Evolutionary conservation across 768 basidiomycete genomes (phyloP), one percentile per base, ranked within the genome.

Genomic region (Ephemerocybe angulata): DNA sequence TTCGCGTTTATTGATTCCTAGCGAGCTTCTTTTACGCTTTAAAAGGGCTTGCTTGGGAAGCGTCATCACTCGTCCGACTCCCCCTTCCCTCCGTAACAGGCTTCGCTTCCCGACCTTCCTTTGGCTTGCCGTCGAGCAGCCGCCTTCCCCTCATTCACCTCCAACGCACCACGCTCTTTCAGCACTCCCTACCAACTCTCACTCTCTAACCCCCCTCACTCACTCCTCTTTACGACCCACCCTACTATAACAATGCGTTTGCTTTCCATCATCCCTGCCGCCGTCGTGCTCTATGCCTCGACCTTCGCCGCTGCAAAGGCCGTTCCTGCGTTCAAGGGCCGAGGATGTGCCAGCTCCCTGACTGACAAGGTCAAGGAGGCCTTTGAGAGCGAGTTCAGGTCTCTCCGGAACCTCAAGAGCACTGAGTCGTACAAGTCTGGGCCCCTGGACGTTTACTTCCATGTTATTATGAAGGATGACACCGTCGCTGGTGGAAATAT

Each of bases 401-500:
- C n/a, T 19, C 38, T 41, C 5, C 7, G 38, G 7, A 8, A 6
- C 7, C 21, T 19, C n/a, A n/a, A n/a, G 10, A 41, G n/a, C 38
- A 13, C 38, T 19, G 38, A 13, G 21, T 8, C 38, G 38, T 41
- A 17, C 38, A 41, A 41, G 38, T 19, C 38, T 10, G 17, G 15
- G 15, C 50, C 53, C 27, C 46, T 60, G 42, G 54, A 66, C 53
- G 64, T 71, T 30, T 62, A 68, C 53, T 68, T 67, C 62, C 68
- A 74, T 53, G 69, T 70, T 43, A 61, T 76, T 53, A 59, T 63
- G 50, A 58, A 66, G 21, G 65, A 71, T 49, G 52, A 53, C 4
- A 67, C 72, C n/a, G 30, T 62, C 17, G 57, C 61, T 10, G 72
- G 74, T 35, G 78, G 77, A 12, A 67, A 74, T 55, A 58, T 78